Evolutionary conservation across 2,329 filamentous ascomycete genomes (phyloP), one percentile per base, ranked within the genome.

Genomic region (Verticillium isaacii): DNA sequence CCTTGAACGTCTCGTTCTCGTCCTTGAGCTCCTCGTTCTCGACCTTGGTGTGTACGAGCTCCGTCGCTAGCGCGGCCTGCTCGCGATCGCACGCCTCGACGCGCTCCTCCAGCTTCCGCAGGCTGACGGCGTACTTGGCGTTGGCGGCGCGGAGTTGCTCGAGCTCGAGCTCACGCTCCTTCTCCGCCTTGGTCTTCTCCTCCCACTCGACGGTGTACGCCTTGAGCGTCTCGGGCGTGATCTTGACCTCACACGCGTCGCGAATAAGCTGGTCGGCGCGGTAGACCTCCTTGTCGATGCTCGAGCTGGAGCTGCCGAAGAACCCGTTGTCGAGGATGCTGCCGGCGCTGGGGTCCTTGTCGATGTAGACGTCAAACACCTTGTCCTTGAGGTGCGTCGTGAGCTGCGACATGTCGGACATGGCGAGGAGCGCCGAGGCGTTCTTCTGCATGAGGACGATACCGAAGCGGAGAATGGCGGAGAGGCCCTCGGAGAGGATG

Each of bases 371-470:
- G 71, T 99, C 95, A 66, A 99, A 99, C 0, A 99, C 72, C 67
- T 90, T 91, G 74, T 99, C 95, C 73, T 97, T 97, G 32, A 99
- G 81, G 77, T 96, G 97, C 3, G 85, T 90, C 0, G 93, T 97
- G 57, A 99, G 82, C 52, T 91, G 87, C 57, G 88, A 83, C 93
- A 99, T 98, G 71, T 98, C 95, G 52, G 90, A 90, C 85, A 98
- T 94, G 25, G 77, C 85, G 41, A 98, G 82, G 6, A 99, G 78
- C 0, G 89, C 83, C 25, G 88, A 77, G 0, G 90, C 85, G 72
- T 99, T 99, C 78, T 96, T 96, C 70, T 95, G 92, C 92, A 99
- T 98, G 59, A 99, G 83, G 3, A 95, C 92, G 66, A 98, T 89
- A 60, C 93, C 94, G 68, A 99, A 99, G 68, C 94, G 94, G 59